phyloP scores from a whole-genome alignment of 116 monocot species.

The Papilionanthe hybrid region DNA sequence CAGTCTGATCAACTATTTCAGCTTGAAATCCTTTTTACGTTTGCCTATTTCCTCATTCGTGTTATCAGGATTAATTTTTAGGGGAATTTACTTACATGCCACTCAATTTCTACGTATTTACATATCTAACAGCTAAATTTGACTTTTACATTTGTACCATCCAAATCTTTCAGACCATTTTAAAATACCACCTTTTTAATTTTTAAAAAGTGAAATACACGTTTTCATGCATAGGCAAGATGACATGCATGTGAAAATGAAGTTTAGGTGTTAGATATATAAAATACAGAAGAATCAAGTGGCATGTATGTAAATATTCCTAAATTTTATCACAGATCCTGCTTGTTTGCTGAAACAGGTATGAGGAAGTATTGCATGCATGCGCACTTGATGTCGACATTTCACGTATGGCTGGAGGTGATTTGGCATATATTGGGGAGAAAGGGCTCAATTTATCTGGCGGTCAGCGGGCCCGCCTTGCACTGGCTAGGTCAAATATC shows the following conservation, averaged over 20 bases:
- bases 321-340: neutral
- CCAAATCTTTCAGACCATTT: too few species aligned
- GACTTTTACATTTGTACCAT: too few species aligned
- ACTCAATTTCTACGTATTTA: too few species aligned
- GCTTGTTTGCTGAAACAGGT: conserved; percentile 36
- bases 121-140: too few species aligned
- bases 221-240: too few species aligned
- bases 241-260: too few species aligned
- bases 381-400: conserved; percentile 94
- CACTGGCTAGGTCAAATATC: conserved; percentile 70
- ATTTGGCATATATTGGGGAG: conserved; percentile 66
- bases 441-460: conserved; percentile 95
- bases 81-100: too few species aligned
- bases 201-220: too few species aligned
- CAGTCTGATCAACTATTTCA: neutral
- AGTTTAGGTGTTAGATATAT: too few species aligned
- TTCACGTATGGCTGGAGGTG: conserved; percentile 78
- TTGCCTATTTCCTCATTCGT: neutral
- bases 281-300: too few species aligned
- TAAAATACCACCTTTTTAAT: too few species aligned
- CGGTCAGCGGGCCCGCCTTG: conserved; percentile 86
- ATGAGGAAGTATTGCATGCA: conserved; percentile 68
- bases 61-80: neutral
- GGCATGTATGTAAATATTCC: too few species aligned
- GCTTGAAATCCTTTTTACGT: neutral